phyloP scores from a whole-genome alignment of 2,329 filamentous ascomycete species.

The Pseudohalonectria lignicola region DNA sequence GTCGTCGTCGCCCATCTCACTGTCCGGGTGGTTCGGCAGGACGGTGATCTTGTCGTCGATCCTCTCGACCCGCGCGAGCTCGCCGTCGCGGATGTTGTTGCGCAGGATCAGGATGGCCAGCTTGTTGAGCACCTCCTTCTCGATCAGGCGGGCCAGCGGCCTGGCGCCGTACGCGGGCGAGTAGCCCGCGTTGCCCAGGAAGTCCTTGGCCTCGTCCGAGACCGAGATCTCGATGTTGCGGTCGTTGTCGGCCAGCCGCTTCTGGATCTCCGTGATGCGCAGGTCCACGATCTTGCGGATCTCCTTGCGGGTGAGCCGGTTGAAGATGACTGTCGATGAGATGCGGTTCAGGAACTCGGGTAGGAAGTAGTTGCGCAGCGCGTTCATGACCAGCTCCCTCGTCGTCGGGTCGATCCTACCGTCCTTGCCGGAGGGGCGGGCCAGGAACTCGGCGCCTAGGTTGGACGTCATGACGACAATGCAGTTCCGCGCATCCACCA shows the following conservation, averaged over 20 bases:
- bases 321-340: constrained; percentile 94
- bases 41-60: constrained; percentile 72
- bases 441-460: constrained; percentile 86
- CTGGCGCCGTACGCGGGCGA: constrained; percentile 91
- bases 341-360: constrained; percentile 99
- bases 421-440: constrained; percentile 64
- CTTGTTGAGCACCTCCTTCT: constrained; percentile 92
- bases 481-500: constrained; percentile 93
- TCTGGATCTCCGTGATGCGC: constrained; percentile 79
- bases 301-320: constrained; percentile 79
- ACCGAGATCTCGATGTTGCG: constrained; percentile 81
- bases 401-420: constrained; percentile 81
- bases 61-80: constrained; percentile 69
- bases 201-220: constrained; percentile 79
- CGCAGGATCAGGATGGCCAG: constrained; percentile 85
- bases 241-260: constrained; percentile 73
- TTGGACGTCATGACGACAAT: constrained; percentile 99
- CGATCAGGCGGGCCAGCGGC: constrained; percentile 79
- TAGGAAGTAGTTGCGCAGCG: constrained; percentile 90
- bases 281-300: constrained; percentile 95
- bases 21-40: constrained; percentile 66
- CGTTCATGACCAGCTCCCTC: constrained; percentile 78
- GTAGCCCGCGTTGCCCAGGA: constrained; percentile 84
- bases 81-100: constrained; percentile 75
- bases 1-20: constrained; percentile 49